Conservation (phyloP, 352 stramenopile species). For the Phytophthora idaei region DNA sequence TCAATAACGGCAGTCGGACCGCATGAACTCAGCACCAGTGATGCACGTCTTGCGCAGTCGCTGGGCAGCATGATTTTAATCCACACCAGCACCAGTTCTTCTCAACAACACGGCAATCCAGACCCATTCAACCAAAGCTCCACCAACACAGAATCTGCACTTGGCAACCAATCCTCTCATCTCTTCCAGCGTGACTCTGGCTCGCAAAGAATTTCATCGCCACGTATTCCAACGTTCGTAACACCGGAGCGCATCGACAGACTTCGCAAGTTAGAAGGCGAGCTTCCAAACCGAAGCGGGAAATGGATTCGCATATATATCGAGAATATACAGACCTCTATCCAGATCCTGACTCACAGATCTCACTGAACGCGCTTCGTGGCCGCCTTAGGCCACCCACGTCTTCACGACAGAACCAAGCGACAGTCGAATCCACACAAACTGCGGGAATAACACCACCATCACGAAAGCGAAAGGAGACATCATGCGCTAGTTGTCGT, state of each 20-base stretch:
- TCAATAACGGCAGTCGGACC: not conserved
- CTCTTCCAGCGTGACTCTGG: not conserved
- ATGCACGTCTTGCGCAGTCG: not conserved
- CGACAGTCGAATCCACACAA: not conserved
- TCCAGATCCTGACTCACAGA: constrained; percentile 2
- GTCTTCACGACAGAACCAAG: not conserved
- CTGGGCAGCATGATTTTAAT: not conserved
- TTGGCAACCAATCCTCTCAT: not conserved
- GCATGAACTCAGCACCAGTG: not conserved
- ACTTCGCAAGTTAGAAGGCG: constrained; percentile 1
- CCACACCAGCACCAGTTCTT: not conserved
- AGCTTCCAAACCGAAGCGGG: constrained; percentile 4
- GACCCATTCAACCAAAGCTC: not conserved
- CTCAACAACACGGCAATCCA: not conserved
- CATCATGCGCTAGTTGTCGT: constrained; percentile 4
- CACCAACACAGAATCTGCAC: not conserved
- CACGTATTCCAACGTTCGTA: not conserved
- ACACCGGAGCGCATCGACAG: constrained; percentile 1
- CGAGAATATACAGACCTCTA: not conserved
- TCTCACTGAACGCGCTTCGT: constrained; percentile 4
- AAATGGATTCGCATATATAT: constrained; percentile 13
- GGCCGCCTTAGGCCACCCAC: not conserved
- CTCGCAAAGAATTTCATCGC: not conserved
- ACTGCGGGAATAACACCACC: not conserved
- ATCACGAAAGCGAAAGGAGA: constrained; percentile 3